Evolutionary conservation across 495 filamentous ascomycete genomes (phyloP).

Genomic region (Aspergillus olivimuriae): DNA sequence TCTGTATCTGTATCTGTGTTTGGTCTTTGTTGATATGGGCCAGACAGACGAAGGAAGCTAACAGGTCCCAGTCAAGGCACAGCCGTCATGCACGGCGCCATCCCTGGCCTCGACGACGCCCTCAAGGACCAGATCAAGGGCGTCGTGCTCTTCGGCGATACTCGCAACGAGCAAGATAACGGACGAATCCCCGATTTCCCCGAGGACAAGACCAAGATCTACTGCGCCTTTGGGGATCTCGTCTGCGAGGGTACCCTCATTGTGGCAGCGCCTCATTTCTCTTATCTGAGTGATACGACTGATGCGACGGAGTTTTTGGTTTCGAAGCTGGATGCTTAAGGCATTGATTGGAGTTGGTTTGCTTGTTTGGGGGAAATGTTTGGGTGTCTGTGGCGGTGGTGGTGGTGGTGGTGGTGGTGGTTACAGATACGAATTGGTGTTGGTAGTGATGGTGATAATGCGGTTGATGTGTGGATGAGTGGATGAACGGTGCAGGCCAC

Average conservation of each 20-base stretch:
- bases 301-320: slow-evolving; percentile 16
- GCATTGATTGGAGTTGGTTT: background rate
- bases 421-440: too few species aligned
- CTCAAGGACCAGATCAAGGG: slow-evolving; percentile 45
- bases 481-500: too few species aligned
- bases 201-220: slow-evolving; percentile 36
- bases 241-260: slow-evolving; percentile 48
- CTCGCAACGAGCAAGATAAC: slow-evolving; percentile 47
- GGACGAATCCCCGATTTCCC: slow-evolving; percentile 43
- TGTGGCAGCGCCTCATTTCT: slow-evolving; percentile 41
- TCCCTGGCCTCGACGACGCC: slow-evolving; percentile 31
- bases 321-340: background rate
- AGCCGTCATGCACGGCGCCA: slow-evolving; percentile 45
- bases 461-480: too few species aligned
- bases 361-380: background rate
- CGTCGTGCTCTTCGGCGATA: slow-evolving; percentile 51
- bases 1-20: too few species aligned
- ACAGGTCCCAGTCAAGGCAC: slow-evolving; percentile 44
- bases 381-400: background rate
- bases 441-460: too few species aligned
- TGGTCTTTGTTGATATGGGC: too few species aligned
- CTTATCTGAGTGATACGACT: slow-evolving; percentile 26
- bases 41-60: too few species aligned
- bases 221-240: slow-evolving; percentile 46
- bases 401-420: too few species aligned